These are phyloP conservation scores for Aspergillus vadensis DNA, from an alignment of 2,329 filamentous ascomycete species.

Conservation along the genomic window DNA sequence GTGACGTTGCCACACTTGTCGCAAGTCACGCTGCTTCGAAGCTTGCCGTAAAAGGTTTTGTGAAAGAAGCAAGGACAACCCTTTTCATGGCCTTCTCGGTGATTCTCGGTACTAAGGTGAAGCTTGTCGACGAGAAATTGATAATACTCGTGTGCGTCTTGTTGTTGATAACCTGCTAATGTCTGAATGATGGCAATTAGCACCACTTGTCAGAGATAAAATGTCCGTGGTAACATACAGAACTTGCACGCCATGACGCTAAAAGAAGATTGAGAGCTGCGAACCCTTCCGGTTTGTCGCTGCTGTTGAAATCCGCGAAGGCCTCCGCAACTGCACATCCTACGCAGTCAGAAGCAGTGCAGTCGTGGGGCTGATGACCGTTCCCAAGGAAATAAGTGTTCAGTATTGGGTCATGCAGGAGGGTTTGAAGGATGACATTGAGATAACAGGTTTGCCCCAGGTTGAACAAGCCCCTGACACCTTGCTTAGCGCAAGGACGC, in stretches of 20 bases:
- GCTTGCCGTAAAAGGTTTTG: slow-evolving; percentile 89
- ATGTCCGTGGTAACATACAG: slow-evolving; percentile 53
- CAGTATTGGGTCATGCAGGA: slow-evolving; percentile 90
- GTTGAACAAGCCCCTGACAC: slow-evolving; percentile 90
- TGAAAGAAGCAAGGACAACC: slow-evolving; percentile 88
- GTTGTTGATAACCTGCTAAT: slow-evolving; percentile 87
- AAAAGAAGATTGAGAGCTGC: slow-evolving; percentile 87
- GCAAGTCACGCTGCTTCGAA: slow-evolving; percentile 88
- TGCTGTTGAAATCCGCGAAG: slow-evolving; percentile 65
- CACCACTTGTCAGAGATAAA: neutral
- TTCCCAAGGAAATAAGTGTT: slow-evolving; percentile 91
- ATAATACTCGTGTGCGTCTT: slow-evolving; percentile 97
- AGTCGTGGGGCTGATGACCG: slow-evolving; percentile 78
- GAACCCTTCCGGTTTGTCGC: slow-evolving; percentile 75
- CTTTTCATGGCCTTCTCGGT: slow-evolving; percentile 58
- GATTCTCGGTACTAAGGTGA: slow-evolving; percentile 74
- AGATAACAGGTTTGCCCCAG: slow-evolving; percentile 99
- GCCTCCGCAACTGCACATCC: slow-evolving; percentile 64
- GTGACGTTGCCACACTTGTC: slow-evolving; percentile 82
- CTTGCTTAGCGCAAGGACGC: slow-evolving; percentile 81
- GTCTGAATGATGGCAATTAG: slow-evolving; percentile 49
- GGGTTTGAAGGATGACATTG: slow-evolving; percentile 89
- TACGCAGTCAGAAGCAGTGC: slow-evolving; percentile 60
- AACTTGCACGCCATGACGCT: slow-evolving; percentile 84
- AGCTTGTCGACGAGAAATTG: slow-evolving; percentile 92